phyloP scores from a whole-genome alignment of 2,329 filamentous ascomycete genomes.

The Claviceps purpurea region DNA sequence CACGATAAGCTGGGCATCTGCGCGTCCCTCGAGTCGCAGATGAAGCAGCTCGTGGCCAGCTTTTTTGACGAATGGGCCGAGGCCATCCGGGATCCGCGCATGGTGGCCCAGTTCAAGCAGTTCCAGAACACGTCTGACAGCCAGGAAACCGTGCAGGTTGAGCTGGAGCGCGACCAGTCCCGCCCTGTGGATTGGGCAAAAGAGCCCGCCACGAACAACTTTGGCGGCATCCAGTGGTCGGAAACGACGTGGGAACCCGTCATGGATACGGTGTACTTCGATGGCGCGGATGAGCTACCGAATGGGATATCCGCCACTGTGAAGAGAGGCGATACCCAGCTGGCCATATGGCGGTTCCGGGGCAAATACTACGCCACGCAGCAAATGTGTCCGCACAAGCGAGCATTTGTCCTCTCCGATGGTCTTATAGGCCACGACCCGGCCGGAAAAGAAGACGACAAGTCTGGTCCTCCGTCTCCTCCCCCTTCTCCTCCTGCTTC shows the following conservation, averaged over 20 bases:
- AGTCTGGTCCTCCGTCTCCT: too few species aligned
- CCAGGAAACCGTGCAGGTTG: conserved; percentile 53
- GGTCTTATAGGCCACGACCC: conserved; percentile 53
- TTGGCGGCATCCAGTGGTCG: conserved; percentile 54
- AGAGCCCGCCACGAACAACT: conserved; percentile 55
- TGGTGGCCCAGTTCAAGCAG: conserved; percentile 59
- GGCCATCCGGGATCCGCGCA: conserved; percentile 55
- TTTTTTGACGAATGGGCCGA: conserved; percentile 93
- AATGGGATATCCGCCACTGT: conserved; percentile 65
- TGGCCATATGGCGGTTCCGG: conserved; percentile 73
- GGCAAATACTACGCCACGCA: conserved; percentile 76
- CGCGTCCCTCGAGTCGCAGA: conserved; percentile 72
- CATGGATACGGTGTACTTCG: conserved; percentile 56
- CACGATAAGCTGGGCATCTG: conserved; percentile 79
- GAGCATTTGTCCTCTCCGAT: conserved; percentile 78
- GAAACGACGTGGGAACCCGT: conserved; percentile 65
- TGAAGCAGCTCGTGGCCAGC: conserved; percentile 68
- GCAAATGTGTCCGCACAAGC: conserved; percentile 91
- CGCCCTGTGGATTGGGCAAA: conserved; percentile 69
- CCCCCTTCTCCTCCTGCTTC: too few species aligned
- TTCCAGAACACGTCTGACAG: conserved; percentile 74
- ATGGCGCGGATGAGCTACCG: conserved; percentile 44
- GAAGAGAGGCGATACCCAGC: conserved; percentile 78
- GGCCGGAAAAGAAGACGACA: conserved; percentile 20
- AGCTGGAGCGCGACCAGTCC: conserved; percentile 58